Base-by-base conservation (phyloP, 2,329 filamentous ascomycete species). In the Torrubiella hemipterigena region DNA sequence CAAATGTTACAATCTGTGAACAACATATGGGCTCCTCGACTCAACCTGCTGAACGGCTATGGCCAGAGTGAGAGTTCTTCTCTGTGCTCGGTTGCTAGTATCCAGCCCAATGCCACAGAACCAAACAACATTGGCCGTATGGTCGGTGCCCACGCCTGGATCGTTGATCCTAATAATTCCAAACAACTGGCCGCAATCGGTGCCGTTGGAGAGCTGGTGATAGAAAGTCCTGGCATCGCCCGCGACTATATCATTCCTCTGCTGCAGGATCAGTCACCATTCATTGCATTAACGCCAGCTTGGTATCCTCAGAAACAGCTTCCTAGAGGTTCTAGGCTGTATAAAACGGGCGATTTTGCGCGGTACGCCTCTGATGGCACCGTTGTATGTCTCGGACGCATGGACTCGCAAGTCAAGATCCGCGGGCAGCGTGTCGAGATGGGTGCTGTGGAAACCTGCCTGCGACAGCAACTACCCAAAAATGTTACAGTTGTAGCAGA, bases 361-460 rank as follows among this genome's bases (percentile, higher is more conserved):
- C 46, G 45, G 27, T 61, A 61, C 17, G 43, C 54, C 20, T 44
- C 46, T 1, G 51, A 61, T 30, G 55, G 56, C 3, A 42, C 44
- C 23, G 42, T 65, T 9, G 38, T 54, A 1, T 64, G 58, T 30
- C 43, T 65, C 29, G 67, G 66, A 30, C 55, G 69, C 15, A 67
- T 66, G 38, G 68, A 73, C 38, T 58, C 57, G 0, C 68, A 73
- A 42, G 58, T 73, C 29, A 74, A 74, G 45, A 45, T 73, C 11
- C 56, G 61, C 17, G 73, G 73, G 17, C 70, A 61, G 36, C 47
- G 67, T 30, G 54, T 69, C 31, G 73, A 65, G 48, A 51, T 66
- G 11, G 36, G 21, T 4, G 38, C 36, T 17, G 31, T 41, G 6
- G 39, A 41, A 13, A 13, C 18, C 3, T 8, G 14, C 17, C 12